Base-by-base conservation (phyloP, 495 filamentous ascomycete species). In the Aspergillus saccharolyticus region DNA sequence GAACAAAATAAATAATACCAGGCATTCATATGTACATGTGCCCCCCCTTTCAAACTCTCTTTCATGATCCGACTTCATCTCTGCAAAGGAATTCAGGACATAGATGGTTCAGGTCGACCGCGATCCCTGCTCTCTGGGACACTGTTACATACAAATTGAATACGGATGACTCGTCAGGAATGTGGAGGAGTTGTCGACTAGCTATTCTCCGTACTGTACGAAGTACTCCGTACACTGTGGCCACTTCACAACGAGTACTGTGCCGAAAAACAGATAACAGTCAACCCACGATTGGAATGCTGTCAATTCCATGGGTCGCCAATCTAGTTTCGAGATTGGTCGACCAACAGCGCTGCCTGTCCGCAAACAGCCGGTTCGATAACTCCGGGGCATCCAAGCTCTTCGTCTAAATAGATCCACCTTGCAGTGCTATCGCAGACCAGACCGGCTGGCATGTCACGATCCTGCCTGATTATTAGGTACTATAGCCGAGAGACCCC, bases 211-310 rank as follows among this genome's bases (percentile, higher is more conserved):
- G n/a, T n/a, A n/a, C n/a, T n/a, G n/a, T n/a, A n/a, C n/a, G n/a
- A n/a, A n/a, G n/a, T n/a, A n/a, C n/a, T n/a, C n/a, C n/a, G 33
- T 39, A 15, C 14, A 15, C 33, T 39, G 12, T 39, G 12, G 7
- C 6, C 12, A 39, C 25, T 39, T 12, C 33, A 39, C 14, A 30
- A 7, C 12, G 16, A 30, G 22, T 50, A 15, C 20, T 6, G n/a
- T n/a, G n/a, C n/a, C n/a, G n/a, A 49, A 49, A 25, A 39, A 39
- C 33, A 39, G 33, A 39, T 12, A 39, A 25, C 20, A 49, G 24
- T 46, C 21, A 21, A 30, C 4, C 47, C 28, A 21, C 42, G 55
- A 47, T 43, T 45, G 33, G 56, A 58, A 58, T 58, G 56, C 56
- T 58, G 56, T 58, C 56, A 58, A 43, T 39, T 39, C 14, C 42